Percentiles rank a stretch among this genome's conserved stretches.
phyloP scores from a whole-genome alignment of 2,329 filamentous ascomycete species.

The Xylogone sp. region DNA sequence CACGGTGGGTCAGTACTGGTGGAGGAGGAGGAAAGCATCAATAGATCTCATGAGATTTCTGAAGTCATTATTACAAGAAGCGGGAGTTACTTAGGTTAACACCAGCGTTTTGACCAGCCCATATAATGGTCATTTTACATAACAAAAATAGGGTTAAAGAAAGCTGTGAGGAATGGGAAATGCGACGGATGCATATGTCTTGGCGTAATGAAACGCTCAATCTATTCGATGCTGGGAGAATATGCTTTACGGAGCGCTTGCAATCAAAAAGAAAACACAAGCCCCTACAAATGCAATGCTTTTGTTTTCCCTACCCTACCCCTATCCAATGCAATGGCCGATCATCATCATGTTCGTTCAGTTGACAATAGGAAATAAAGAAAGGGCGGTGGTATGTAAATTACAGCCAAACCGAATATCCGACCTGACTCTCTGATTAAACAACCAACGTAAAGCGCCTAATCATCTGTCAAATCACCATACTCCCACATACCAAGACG shows the following conservation, averaged over 20 bases:
- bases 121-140: too few species aligned
- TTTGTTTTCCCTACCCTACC: not conserved
- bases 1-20: too few species aligned
- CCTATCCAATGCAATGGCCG: not conserved
- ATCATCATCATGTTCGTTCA: not conserved
- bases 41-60: too few species aligned
- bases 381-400: not conserved
- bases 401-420: not conserved
- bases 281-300: not conserved
- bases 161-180: too few species aligned
- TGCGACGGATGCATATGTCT: too few species aligned
- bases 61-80: too few species aligned
- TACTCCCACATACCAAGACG: conserved; percentile 97
- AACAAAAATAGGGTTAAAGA: too few species aligned
- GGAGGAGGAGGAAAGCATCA: too few species aligned
- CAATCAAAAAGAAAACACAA: not conserved
- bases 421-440: not conserved
- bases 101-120: too few species aligned
- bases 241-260: not conserved
- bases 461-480: conserved; percentile 91
- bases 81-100: too few species aligned
- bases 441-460: conserved; percentile 20
- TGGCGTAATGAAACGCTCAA: not conserved
- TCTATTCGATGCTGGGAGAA: not conserved
- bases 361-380: not conserved